phyloP scores from a whole-genome alignment of 306 rosid genomes.

The Corylus heterophylla region DNA sequence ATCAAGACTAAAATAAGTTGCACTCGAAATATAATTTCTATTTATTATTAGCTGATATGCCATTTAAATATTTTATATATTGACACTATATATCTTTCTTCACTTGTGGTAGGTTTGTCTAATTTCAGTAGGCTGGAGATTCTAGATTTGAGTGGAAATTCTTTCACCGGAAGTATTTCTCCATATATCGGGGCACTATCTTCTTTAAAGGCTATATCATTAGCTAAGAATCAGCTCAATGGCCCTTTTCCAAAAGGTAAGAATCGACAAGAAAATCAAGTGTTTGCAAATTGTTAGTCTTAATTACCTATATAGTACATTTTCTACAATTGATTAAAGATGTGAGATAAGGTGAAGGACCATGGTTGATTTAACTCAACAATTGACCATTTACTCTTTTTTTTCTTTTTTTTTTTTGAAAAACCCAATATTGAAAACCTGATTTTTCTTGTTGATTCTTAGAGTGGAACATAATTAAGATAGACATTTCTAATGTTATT shows the following conservation, averaged over 20 bases:
- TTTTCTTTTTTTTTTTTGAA: too few relatives aligned
- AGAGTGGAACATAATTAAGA: background rate
- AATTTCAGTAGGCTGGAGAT: background rate
- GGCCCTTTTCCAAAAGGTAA: constrained; percentile 10
- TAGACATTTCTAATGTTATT: too few relatives aligned
- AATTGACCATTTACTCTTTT: too few relatives aligned
- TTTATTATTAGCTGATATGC: too few relatives aligned
- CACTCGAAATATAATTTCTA: too few relatives aligned
- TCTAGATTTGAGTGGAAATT: background rate
- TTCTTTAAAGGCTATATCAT: background rate
- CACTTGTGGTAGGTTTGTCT: background rate
- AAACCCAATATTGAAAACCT: too few relatives aligned
- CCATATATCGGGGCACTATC: background rate
- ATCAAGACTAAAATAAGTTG: too few relatives aligned
- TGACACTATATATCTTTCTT: too few relatives aligned
- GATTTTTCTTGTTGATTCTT: background rate
- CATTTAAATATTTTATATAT: too few relatives aligned
- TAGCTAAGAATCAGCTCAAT: background rate
- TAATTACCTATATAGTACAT: too few relatives aligned
- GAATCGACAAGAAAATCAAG: background rate
- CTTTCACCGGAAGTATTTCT: background rate
- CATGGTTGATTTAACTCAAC: too few relatives aligned
- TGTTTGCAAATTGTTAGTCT: too few relatives aligned
- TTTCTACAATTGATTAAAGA: background rate
- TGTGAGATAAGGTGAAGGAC: background rate